Base-by-base conservation (phyloP, 306 rosid species). In the Rubus parviflorus region DNA sequence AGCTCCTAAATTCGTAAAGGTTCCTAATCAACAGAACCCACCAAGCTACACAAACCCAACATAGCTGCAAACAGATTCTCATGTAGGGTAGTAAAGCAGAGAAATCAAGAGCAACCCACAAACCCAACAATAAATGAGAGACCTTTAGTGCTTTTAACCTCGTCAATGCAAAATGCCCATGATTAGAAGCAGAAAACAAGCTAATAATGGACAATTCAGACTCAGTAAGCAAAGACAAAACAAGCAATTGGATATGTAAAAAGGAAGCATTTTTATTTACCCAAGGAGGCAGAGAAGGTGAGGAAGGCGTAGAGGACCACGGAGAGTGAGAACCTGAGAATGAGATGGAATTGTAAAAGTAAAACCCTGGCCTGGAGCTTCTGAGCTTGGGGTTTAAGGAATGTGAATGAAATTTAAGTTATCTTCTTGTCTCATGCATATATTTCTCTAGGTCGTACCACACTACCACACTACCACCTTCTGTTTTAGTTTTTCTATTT, bases 111-210 rank as follows among this genome's bases (percentile, higher is more conserved):
- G 51, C 72, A 77, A 41, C 85, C 87, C 80, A 83, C 72, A 77
- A 63, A 75, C 74, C 70, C 61, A 75, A 82, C 38, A 78, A 66
- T 37, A 79, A 43, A 48, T 68, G 77, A 57, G 62, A 57, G 56
- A 73, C 47, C 41, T 81, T 84, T 73, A 47, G 20, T 16, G 66
- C 65, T 72, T 70, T 45, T 6, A 66, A 65, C 71, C 67, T n/a
- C 81, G 90, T 87, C 90, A 84, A 87, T 88, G 84, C 83, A 81
- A 51, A 82, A 87, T 79, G 84, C 75, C 74, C 79, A 80, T 75
- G 47, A 83, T 67, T 72, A 77, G 75, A 79, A 81, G 75, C 83
- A 75, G 80, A 70, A 53, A 75, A 79, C 75, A 79, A 70, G 45
- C 67, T 61, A 70, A 22, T 40, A 81, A 79, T 20, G 60, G 14